phyloP scores from a whole-genome alignment of 257 asterid species.

The Paulownia fortunei region DNA sequence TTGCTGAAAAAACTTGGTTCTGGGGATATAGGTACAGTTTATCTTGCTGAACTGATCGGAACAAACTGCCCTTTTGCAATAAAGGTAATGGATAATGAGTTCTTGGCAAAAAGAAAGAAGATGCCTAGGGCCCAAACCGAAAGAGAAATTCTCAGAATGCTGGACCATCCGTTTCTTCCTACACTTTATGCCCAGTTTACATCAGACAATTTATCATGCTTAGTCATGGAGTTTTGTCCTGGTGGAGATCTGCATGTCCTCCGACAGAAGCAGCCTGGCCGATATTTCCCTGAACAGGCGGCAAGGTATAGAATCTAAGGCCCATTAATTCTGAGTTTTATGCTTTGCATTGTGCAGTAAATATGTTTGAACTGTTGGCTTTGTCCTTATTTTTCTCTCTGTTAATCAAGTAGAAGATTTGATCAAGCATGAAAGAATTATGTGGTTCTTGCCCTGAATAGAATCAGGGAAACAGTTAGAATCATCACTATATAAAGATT shows the following conservation, averaged over 20 bases:
- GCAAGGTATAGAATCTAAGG: constrained; percentile 56
- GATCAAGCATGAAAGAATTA: constrained; percentile 17
- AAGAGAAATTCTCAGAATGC: constrained; percentile 67
- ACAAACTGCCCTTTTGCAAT: constrained; percentile 66
- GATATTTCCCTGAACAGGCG: constrained; percentile 69
- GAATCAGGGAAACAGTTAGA: background rate
- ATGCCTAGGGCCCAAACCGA: constrained; percentile 78
- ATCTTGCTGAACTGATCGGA: constrained; percentile 70
- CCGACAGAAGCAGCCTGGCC: constrained; percentile 70
- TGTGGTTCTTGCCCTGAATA: background rate
- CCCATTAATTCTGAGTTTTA: background rate
- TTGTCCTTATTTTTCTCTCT: background rate
- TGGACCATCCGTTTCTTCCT: constrained; percentile 84
- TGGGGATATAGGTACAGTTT: constrained; percentile 81
- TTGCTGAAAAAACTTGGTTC: constrained; percentile 73
- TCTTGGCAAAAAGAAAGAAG: constrained; percentile 69
- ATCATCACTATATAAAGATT: background rate
- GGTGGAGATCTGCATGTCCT: constrained; percentile 87
- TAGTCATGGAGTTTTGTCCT: constrained; percentile 83
- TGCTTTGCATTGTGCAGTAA: background rate
- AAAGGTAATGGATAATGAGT: constrained; percentile 79
- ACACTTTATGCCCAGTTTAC: constrained; percentile 75
- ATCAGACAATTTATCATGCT: constrained; percentile 68
- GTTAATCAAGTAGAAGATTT: background rate
- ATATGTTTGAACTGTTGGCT: background rate